Evolutionary conservation across 768 basidiomycete species (phyloP), one percentile per base, ranked within the genome.

Genomic region (Trametes cinnabarina): DNA sequence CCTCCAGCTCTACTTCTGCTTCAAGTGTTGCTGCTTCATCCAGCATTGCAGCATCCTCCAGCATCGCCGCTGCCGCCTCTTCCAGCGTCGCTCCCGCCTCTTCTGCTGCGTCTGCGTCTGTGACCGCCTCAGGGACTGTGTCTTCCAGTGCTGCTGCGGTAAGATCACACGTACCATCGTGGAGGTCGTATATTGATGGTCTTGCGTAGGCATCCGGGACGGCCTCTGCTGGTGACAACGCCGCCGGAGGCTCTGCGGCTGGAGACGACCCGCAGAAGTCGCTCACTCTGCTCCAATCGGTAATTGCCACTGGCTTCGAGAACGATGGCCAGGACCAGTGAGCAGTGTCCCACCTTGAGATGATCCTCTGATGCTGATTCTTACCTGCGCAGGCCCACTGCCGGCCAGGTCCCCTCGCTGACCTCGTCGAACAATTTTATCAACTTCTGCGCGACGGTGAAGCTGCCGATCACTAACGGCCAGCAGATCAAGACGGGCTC

Each of bases 341-440:
- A 56, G 30, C 12, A n/a, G n/a, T n/a, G n/a, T n/a, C n/a, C n/a
- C n/a, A n/a, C n/a, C n/a, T n/a, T n/a, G n/a, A n/a, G n/a, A n/a
- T n/a, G 30, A 12, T 1, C 30, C 30, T 7, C 30, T 32, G 30
- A 6, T 32, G 7, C 6, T 32, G 7, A 32, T 32, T 32, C 30
- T 32, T 12, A 2, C 12, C 12, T 32, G 30, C 30, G 30, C 30
- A 32, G 30, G 20, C 60, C 73, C 0, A 63, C 64, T 0, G 59
- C 76, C 51, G 83, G 82, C 26, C 78, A 85, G 69, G 77, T 78
- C 22, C 73, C 83, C 14, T 86, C 84, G 6, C 71, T 83, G 7
- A 85, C 81, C 0, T 85, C 85, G n/a, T 70, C 69, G 44, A 86
- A 90, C 74, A 90, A 90, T 76, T 90, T 86, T 69, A 87, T 87